These are phyloP conservation scores for Gaultheria prostrata DNA, from an alignment of 148 eudicot genomes.

Conservation along the genomic window DNA sequence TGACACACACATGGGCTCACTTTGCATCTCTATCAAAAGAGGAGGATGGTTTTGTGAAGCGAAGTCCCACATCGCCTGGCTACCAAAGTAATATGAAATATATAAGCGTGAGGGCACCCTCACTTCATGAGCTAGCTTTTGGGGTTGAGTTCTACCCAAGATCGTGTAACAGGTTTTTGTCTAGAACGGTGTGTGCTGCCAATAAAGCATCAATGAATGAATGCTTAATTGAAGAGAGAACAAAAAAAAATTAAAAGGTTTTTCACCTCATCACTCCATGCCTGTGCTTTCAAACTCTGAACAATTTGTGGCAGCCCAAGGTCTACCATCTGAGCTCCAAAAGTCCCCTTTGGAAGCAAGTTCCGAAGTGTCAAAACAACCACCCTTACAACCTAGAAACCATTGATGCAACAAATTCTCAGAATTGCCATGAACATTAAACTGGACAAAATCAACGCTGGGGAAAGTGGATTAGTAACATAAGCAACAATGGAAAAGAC, in stretches of 20 bases:
- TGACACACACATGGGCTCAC: neutral
- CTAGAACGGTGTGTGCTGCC: neutral
- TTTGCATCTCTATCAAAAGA: neutral
- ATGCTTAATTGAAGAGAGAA: neutral
- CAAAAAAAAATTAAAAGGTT: neutral
- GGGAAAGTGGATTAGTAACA: neutral
- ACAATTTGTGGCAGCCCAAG: slow-evolving; percentile 80
- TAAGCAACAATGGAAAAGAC: neutral
- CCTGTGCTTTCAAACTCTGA: slow-evolving; percentile 92
- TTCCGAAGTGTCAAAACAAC: slow-evolving; percentile 82
- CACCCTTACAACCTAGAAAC: slow-evolving; percentile 76
- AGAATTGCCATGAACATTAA: neutral
- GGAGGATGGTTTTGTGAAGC: neutral
- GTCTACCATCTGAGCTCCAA: slow-evolving; percentile 93
- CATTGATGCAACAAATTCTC: slow-evolving; percentile 6
- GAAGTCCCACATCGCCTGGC: too few species aligned
- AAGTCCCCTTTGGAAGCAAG: slow-evolving; percentile 76
- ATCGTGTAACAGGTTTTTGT: neutral
- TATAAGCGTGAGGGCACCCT: neutral
- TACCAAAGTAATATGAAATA: neutral
- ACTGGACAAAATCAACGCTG: neutral
- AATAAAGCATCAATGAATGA: neutral
- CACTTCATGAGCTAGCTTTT: too few species aligned
- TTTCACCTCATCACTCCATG: slow-evolving; percentile 98
- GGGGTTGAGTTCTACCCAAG: too few species aligned